Percentiles rank a stretch among this genome's conserved stretches.
Conservation (phyloP, 805 yeast genomes). For the Yamadazyma scolyti region DNA sequence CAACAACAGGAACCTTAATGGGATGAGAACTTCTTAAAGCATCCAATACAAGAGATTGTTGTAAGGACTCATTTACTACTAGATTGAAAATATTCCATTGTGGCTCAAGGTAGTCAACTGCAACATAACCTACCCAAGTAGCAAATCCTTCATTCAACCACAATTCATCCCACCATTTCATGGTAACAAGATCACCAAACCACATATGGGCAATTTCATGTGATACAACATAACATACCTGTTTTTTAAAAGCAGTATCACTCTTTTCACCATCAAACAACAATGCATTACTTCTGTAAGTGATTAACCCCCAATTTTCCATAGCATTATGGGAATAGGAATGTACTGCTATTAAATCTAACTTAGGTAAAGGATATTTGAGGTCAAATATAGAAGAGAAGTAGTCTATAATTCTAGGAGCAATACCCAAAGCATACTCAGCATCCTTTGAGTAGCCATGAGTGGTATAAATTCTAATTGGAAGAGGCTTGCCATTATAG, state of each 20-base stretch:
- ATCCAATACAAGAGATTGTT: constrained; percentile 51
- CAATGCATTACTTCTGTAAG: constrained; percentile 57
- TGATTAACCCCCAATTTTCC: constrained; percentile 86
- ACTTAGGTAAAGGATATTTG: constrained; percentile 72
- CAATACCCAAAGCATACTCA: constrained; percentile 42
- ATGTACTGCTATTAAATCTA: constrained; percentile 77
- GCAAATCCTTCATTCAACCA: constrained; percentile 93
- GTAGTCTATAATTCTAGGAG: constrained; percentile 49
- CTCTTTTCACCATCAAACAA: constrained; percentile 44
- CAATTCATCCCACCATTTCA: constrained; percentile 92
- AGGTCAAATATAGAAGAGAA: constrained; percentile 47
- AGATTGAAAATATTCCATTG: constrained; percentile 75
- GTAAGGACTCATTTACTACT: constrained; percentile 50
- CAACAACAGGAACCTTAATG: constrained; percentile 73
- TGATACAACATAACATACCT: constrained; percentile 77
- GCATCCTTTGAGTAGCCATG: constrained; percentile 48
- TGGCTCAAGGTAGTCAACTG: constrained; percentile 68
- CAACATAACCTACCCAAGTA: constrained; percentile 75
- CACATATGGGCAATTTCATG: constrained; percentile 91
- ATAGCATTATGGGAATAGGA: constrained; percentile 81
- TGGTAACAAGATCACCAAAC: constrained; percentile 87
- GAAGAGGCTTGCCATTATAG: constrained; percentile 37
- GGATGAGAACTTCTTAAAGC: constrained; percentile 69
- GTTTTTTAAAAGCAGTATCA: constrained; percentile 53
- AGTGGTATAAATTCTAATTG: constrained; percentile 50